Base-by-base conservation (phyloP, 2,329 filamentous ascomycete species). In the Pyrenophora teres region DNA sequence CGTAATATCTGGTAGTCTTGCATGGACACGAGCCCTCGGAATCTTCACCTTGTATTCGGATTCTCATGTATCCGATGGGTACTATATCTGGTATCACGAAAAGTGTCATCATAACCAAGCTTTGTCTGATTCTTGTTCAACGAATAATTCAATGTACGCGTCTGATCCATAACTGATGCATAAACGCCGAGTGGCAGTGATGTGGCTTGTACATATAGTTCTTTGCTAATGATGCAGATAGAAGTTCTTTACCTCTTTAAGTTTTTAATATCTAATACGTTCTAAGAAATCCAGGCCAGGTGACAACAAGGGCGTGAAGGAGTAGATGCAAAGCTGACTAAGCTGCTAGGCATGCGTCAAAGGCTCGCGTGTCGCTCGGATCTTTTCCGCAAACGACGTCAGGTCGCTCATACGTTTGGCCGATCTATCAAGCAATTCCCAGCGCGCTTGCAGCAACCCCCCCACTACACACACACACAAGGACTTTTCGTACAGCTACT, bases 381-480 rank as follows among this genome's bases (percentile, higher is more conserved):
- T 42, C 48, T 48, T 56, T 45, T 50, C 35, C 51, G 38, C 46
- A 38, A 38, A 45, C 59, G 55, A 61, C 56, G 58, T 63, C 54
- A 61, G 56, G 41, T 48, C 59, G 56, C 59, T 55, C 50, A 45
- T 56, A 58, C 50, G 31, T 60, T 59, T 59, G 47, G 53, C 56
- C 54, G 56, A 47, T 50, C 37, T 46, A 51, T 30, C 50, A 41
- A 50, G 36, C 48, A 46, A 39, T 49, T 43, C 50, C 23, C 50
- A 48, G 41, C 53, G 58, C 56, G 54, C 52, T 40, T 33, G 51
- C 35, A 40, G 38, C 35, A 54, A 8, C 6, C 2, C 21, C 54
- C 59, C 60, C 57, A 64, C 61, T 50, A 52, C 56, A 49, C 56
- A 46, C 52, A 15, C 60, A 23, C 21, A 25, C 50, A 45, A 53